phyloP scores from a whole-genome alignment of 805 yeast species.

The Candida alai region DNA sequence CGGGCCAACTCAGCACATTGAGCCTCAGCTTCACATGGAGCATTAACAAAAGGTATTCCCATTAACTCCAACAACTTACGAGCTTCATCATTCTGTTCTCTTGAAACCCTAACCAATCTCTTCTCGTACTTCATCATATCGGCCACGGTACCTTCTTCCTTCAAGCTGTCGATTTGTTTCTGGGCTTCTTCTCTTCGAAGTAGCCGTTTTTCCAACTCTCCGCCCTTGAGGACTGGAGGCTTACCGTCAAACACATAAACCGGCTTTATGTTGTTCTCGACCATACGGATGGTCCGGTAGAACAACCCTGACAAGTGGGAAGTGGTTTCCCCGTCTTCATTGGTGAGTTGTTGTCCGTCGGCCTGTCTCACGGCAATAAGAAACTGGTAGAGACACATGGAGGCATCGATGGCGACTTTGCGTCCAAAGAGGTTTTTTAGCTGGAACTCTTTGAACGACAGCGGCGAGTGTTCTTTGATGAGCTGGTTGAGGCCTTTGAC shows the following conservation, averaged over 20 bases:
- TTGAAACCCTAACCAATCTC: conserved; percentile 83
- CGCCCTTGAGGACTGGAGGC: conserved; percentile 92
- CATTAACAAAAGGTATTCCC: conserved; percentile 94
- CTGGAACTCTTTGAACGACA: conserved; percentile 70
- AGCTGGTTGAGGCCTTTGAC: conserved; percentile 73
- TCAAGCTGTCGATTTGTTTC: conserved; percentile 66
- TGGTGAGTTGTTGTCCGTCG: conserved; percentile 91
- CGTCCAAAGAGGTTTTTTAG: conserved; percentile 87
- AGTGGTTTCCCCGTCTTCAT: conserved; percentile 84
- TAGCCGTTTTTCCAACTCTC: conserved; percentile 84
- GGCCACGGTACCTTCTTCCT: conserved; percentile 76
- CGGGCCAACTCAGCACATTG: conserved; percentile 94
- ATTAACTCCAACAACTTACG: conserved; percentile 71
- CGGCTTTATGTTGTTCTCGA: conserved; percentile 93
- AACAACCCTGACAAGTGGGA: conserved; percentile 96
- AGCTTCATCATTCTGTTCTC: conserved; percentile 93
- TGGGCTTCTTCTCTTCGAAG: conserved; percentile 80
- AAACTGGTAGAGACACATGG: conserved; percentile 96
- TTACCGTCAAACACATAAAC: conserved; percentile 96
- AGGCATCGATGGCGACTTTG: conserved; percentile 96
- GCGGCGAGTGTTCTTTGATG: conserved; percentile 85
- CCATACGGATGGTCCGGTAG: conserved; percentile 85
- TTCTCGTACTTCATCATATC: conserved; percentile 75
- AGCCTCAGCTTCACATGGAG: conserved; percentile 99
- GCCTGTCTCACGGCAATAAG: conserved; percentile 94